phyloP scores from a whole-genome alignment of 139 green algal genomes.

The Picocystis salinarum region DNA sequence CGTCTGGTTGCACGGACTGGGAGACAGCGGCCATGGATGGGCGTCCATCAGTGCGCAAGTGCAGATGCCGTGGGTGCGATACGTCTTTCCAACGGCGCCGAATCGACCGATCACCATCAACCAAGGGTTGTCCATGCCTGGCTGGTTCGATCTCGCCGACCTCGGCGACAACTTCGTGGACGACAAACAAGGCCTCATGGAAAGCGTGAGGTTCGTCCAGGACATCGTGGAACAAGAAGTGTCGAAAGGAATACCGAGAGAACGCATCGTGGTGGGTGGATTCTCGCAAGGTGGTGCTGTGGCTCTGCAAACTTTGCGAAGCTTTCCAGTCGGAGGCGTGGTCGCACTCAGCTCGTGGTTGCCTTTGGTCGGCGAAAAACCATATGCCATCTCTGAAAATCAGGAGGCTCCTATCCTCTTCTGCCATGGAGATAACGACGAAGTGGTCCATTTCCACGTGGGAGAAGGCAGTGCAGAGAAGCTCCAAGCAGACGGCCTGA shows the following conservation, averaged over 20 bases:
- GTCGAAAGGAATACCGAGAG: too few relatives aligned
- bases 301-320: conserved; percentile 37
- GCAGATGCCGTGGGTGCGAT: background rate
- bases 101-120: background rate
- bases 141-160: background rate
- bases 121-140: background rate
- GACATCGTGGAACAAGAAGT: background rate
- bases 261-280: conserved; percentile 37
- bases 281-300: conserved; percentile 57
- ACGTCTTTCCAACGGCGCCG: background rate
- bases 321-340: conserved; percentile 28
- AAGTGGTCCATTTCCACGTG: conserved; percentile 29
- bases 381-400: conserved; percentile 38
- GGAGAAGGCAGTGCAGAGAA: conserved; percentile 21
- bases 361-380: conserved; percentile 29
- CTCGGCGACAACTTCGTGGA: background rate
- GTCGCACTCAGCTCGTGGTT: conserved; percentile 41
- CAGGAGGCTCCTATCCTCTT: conserved; percentile 37
- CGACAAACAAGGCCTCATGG: background rate
- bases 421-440: conserved; percentile 36
- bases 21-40: conserved; percentile 10
- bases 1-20: conserved; percentile 9
- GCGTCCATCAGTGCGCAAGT: too few relatives aligned
- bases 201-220: background rate
- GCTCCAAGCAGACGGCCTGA: conserved; percentile 20